These are phyloP conservation scores for Rhizopogon roseolus DNA, from an alignment of 768 basidiomycete genomes.

Conservation along the genomic window DNA sequence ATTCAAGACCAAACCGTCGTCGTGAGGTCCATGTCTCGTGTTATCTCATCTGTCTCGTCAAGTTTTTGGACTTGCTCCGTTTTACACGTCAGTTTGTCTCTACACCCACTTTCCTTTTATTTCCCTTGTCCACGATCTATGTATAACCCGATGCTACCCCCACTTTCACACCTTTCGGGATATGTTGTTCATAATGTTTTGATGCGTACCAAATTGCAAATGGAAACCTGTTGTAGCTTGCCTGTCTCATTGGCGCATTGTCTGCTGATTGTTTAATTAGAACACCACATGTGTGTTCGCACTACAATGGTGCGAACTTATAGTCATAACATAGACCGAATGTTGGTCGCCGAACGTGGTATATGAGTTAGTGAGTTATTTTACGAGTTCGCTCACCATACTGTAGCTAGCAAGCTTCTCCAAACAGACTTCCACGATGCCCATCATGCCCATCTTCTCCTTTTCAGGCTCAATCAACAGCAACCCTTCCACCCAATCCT, in stretches of 20 bases:
- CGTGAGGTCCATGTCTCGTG: conserved; percentile 14
- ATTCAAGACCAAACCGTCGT: conserved; percentile 62
- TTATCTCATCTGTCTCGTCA: background rate
- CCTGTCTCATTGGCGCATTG: background rate
- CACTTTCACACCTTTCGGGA: conserved; percentile 2
- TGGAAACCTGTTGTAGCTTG: conserved; percentile 18
- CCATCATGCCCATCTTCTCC: conserved; percentile 50
- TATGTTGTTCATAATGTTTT: conserved; percentile 9
- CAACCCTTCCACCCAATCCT: conserved; percentile 45
- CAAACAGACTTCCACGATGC: conserved; percentile 56
- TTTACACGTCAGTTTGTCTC: background rate
- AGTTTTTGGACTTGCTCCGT: background rate
- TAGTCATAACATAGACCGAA: no score
- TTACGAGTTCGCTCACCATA: background rate
- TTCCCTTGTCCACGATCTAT: conserved; percentile 10
- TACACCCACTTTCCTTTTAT: conserved; percentile 1
- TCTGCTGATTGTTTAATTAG: background rate
- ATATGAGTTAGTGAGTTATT: no score
- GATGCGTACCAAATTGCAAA: conserved; percentile 7
- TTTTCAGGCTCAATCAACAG: conserved; percentile 54
- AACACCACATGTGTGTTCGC: background rate
- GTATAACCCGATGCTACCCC: conserved; percentile 11
- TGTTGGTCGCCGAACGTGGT: no score
- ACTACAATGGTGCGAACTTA: no score
- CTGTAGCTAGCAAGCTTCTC: conserved; percentile 30